These are phyloP conservation scores for Rhodofomes roseus DNA, from an alignment of 1,284 basidiomycete species.

Conservation along the genomic window DNA sequence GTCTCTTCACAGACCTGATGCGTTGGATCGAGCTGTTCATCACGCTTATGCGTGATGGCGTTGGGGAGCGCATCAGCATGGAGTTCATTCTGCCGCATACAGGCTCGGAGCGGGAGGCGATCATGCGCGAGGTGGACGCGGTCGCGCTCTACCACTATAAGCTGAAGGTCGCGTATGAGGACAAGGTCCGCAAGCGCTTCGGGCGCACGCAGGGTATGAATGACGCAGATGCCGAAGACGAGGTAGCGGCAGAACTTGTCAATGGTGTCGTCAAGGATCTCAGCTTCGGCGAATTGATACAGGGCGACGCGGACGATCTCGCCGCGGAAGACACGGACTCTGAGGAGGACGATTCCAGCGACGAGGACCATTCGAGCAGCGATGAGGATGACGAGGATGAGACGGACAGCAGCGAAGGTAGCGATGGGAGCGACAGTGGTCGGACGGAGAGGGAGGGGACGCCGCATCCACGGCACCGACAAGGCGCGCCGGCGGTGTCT, in stretches of 20 bases:
- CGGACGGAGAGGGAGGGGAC: slow-evolving; percentile 27
- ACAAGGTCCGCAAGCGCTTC: slow-evolving; percentile 81
- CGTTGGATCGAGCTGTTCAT: slow-evolving; percentile 97
- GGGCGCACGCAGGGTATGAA: slow-evolving; percentile 48
- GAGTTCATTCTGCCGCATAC: slow-evolving; percentile 85
- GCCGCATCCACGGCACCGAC: slow-evolving; percentile 4
- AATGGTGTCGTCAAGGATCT: slow-evolving; percentile 77
- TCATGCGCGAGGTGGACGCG: slow-evolving; percentile 83
- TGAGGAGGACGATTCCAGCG: slow-evolving; percentile 32
- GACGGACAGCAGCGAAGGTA: slow-evolving; percentile 30
- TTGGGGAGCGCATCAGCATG: slow-evolving; percentile 71
- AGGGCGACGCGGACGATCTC: slow-evolving; percentile 75
- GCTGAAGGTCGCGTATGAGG: slow-evolving; percentile 88
- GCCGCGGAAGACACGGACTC: slow-evolving; percentile 76
- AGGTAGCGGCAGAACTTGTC: slow-evolving; percentile 76
- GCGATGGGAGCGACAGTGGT: slow-evolving; percentile 32
- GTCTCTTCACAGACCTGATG: slow-evolving; percentile 93
- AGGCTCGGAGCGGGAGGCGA: slow-evolving; percentile 68
- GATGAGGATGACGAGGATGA: slow-evolving; percentile 39
- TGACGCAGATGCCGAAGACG: slow-evolving; percentile 66
- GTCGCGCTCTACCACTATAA: slow-evolving; percentile 90
- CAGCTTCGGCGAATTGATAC: slow-evolving; percentile 73
- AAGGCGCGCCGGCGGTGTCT: slow-evolving; percentile 1
- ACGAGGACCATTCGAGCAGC: slow-evolving; percentile 27
- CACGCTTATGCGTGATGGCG: slow-evolving; percentile 86